A percentile compares a stretch with the other conserved stretches of the same genome.
These are phyloP conservation scores for Saccharomyces pastorianus DNA, from an alignment of 1,139 yeast species.

Conservation along the genomic window DNA sequence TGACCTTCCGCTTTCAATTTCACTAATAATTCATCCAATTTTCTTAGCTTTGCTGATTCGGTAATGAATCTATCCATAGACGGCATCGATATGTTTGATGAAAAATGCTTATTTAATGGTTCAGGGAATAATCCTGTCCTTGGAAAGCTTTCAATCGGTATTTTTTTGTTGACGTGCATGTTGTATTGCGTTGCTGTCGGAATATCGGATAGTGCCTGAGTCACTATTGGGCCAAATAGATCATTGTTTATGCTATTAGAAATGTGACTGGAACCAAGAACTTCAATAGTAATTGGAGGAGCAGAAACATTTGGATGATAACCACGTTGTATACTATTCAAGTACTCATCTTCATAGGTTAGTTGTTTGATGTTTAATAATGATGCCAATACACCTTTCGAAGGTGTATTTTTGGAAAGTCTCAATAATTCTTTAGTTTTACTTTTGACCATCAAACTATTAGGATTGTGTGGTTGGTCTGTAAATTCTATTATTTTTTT, in stretches of 20 bases:
- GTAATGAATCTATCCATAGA: conserved; percentile 93
- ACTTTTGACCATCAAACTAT: conserved; percentile 10
- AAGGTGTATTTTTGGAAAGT: conserved; percentile 11
- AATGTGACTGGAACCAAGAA: conserved; percentile 47
- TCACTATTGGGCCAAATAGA: conserved; percentile 45
- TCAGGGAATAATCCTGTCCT: conserved; percentile 63
- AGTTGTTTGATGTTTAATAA: conserved; percentile 40
- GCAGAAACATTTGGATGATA: conserved; percentile 62
- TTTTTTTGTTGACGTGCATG: conserved; percentile 34
- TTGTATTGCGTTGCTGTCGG: conserved; percentile 55
- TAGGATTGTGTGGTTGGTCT: background rate
- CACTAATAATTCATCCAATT: conserved; percentile 70
- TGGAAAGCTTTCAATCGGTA: conserved; percentile 57
- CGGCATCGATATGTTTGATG: conserved; percentile 82
- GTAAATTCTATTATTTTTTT: conserved; percentile 39
- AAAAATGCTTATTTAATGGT: conserved; percentile 50
- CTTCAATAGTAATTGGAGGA: conserved; percentile 63
- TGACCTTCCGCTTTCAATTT: conserved; percentile 79
- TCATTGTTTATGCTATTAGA: conserved; percentile 38
- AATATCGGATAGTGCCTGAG: conserved; percentile 56
- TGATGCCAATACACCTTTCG: conserved; percentile 34
- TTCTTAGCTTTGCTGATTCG: conserved; percentile 89
- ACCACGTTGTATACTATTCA: conserved; percentile 53
- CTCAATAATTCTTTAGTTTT: conserved; percentile 16
- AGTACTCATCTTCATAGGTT: conserved; percentile 50